Evolutionary conservation across 805 yeast genomes (phyloP), one percentile per base, ranked within the genome.

Genomic region (Suhomyces kilbournensis): DNA sequence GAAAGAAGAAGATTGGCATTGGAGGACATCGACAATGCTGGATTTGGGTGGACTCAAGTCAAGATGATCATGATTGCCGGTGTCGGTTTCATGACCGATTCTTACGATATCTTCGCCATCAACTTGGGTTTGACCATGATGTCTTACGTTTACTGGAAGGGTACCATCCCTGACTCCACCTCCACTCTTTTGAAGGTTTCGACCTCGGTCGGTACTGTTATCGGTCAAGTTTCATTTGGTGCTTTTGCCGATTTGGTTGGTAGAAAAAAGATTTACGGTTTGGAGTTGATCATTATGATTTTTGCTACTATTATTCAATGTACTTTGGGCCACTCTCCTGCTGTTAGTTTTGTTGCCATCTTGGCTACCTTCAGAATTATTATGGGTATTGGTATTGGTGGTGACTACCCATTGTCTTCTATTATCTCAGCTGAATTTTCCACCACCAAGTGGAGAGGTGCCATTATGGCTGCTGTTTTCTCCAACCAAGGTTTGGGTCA

Each of bases 401-500:
- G 97, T 80, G 97, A 90, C 76, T 90, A 90, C 71, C 97, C 97
- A 60, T 79, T 91, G 64, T 89, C 96, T 15, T 89, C 96, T n/a
- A 86, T 90, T 69, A 90, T 90, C 59, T 86, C 96, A 8, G 86
- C 97, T 53, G 97, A 90, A 77, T 90, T 90, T 65, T 81, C 97
- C 25, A 89, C 97, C 54, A 90, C 97, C 60, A 90, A 88, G 72
- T 90, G 96, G 96, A 88, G 97, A 84, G 97, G 97, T 81, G 96
- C 97, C 59, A 90, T 90, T 63, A 90, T 90, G 96, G 91, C 89
- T 67, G 96, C 97, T 26, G 97, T 90, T 52, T 92, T 92, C 72
- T 93, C 97, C 53, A 91, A 91, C 78, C 97, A 92, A 77, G 97
- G 97, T 73, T 83, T 94, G 85, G 97, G 97, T 71, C 97, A 92